Evolutionary conservation across 2,329 filamentous ascomycete species (phyloP), one percentile per base, ranked within the genome.

Genomic region (Botryotinia narcissicola): DNA sequence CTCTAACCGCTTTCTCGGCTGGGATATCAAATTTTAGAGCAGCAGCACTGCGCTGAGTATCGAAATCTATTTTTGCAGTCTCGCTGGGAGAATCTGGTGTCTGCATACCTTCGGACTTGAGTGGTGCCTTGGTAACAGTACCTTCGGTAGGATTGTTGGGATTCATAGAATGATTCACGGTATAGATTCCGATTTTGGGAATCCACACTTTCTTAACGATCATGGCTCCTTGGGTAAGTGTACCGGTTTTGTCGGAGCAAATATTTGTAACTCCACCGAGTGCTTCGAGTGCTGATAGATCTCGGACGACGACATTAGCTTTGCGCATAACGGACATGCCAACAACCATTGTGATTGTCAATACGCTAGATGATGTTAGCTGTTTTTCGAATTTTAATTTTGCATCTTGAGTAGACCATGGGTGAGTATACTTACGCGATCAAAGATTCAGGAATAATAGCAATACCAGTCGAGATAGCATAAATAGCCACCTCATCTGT

Each of bases 231-330:
- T 80, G 77, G 10, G 91, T 92, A 73, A 93, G 82, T 0, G 90
- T 92, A 1, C 92, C 92, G 0, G 92, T 94, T 84, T 94, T 94
- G 80, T 94, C 92, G 0, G 91, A 93, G 80, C 92, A 93, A 60
- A 94, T 90, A 18, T 93, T 88, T 0, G 90, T 88, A 42, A 89
- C 87, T 64, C 84, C 87, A 32, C 87, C 87, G 12, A 89, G 82
- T 8, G 87, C 86, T 78, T 89, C 87, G 6, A 88, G 80, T 2
- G 86, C 87, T 72, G 87, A 84, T 70, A 90, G 80, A 76, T 88
- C 87, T 57, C 88, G 85, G 67, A 89, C 87, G 77, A 89, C 87
- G 70, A 89, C 87, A 78, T 89, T 80, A 71, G 87, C 82, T 76
- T 87, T 80, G 16, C 87, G 86, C 87, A 89, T 89, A 46, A 85